phyloP scores from a whole-genome alignment of 768 basidiomycete genomes.

The Mycena galericulata region DNA sequence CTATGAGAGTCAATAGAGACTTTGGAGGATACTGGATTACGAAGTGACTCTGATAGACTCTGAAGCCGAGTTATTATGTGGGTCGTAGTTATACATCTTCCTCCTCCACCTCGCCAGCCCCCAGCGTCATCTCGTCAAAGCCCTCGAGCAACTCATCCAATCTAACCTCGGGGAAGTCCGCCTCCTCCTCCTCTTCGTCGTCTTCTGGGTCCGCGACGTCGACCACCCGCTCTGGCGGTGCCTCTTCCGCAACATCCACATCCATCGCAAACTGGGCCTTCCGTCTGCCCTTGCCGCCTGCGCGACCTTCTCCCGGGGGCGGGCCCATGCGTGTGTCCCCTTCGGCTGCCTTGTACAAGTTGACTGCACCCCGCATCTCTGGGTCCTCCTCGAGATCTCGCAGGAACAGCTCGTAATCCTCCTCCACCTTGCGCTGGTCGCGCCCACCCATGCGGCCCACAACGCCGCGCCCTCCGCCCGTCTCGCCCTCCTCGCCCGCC shows the following conservation, averaged over 20 bases:
- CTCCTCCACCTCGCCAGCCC: slow-evolving; percentile 51
- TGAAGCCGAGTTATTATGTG: too few relatives aligned
- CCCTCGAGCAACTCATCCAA: slow-evolving; percentile 90
- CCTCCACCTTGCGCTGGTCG: slow-evolving; percentile 92
- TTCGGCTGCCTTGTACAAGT: slow-evolving; percentile 78
- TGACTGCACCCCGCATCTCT: slow-evolving; percentile 88
- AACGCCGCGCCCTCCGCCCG: slow-evolving; percentile 82
- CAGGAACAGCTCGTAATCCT: slow-evolving; percentile 97
- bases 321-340: slow-evolving; percentile 66
- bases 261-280: slow-evolving; percentile 74
- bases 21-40: too few relatives aligned
- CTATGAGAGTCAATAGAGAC: too few relatives aligned
- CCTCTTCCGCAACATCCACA: slow-evolving; percentile 59
- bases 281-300: slow-evolving; percentile 43
- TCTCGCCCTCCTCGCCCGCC: slow-evolving; percentile 88
- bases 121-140: slow-evolving; percentile 92
- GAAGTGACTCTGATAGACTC: too few relatives aligned
- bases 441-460: slow-evolving; percentile 91
- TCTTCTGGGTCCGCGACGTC: slow-evolving; percentile 40
- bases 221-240: slow-evolving; percentile 41
- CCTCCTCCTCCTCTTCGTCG: slow-evolving; percentile 72
- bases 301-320: slow-evolving; percentile 51
- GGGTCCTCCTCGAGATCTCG: slow-evolving; percentile 95
- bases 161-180: slow-evolving; percentile 89
- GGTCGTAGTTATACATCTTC: slow-evolving; percentile 29